A percentile compares a stretch with the other conserved stretches of the same genome.
These are phyloP conservation scores for Aspergillus pseudoviridinutans DNA, from an alignment of 2,329 filamentous ascomycete genomes.

Conservation along the genomic window DNA sequence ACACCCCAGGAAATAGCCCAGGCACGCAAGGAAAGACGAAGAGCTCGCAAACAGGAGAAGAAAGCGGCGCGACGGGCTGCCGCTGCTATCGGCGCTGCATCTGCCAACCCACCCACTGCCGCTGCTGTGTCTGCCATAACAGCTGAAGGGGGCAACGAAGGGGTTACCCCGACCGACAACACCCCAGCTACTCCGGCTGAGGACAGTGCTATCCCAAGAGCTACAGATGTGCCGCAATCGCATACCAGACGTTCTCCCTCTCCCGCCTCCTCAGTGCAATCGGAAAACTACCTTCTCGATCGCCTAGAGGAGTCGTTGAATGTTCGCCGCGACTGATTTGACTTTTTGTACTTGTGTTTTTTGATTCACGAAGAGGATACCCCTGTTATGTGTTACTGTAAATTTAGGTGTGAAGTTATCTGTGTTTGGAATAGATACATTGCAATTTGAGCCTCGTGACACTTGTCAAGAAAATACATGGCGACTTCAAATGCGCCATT, in stretches of 20 bases:
- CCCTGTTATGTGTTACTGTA: not conserved
- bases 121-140: conserved; percentile 1
- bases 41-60: conserved; percentile 19
- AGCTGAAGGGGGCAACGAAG: not conserved
- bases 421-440: not conserved
- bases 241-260: conserved; percentile 12
- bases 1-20: conserved; percentile 5
- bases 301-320: conserved; percentile 22
- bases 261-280: conserved; percentile 14
- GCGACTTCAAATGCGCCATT: not conserved
- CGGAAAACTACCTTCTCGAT: conserved; percentile 22
- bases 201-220: not conserved
- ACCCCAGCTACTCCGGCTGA: not conserved
- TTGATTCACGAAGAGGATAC: conserved; percentile 1
- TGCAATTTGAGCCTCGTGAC: not conserved
- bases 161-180: not conserved
- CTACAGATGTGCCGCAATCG: not conserved
- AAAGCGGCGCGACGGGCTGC: conserved; percentile 6
- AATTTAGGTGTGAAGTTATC: not conserved
- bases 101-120: not conserved
- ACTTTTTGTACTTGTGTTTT: not conserved
- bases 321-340: not conserved
- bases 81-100: not conserved
- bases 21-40: conserved; percentile 16
- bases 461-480: not conserved